Evolutionary conservation across 2,329 filamentous ascomycete genomes (phyloP), one percentile per base, ranked within the genome.

Genomic region (Fusarium nematophilum): DNA sequence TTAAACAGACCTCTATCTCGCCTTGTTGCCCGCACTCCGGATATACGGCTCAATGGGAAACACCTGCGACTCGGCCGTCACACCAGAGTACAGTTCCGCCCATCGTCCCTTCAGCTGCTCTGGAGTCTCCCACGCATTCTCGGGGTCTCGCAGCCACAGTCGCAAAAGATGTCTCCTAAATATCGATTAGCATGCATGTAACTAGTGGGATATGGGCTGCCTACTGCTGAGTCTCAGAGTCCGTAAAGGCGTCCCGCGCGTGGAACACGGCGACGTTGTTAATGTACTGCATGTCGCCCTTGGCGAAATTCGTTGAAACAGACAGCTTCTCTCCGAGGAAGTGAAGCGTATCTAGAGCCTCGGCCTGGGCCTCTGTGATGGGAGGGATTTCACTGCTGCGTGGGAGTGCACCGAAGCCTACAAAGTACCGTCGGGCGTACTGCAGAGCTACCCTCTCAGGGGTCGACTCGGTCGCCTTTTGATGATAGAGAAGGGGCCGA

Each of bases 201-300:
- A 38, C 0, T n/a, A n/a, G n/a, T n/a, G n/a, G n/a, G n/a, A 1
- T 3, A 7, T 2, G 14, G 6, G 0, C 5, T 9, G 55, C 59
- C 38, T 34, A 64, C 60, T 64, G 60, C 2, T 64, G 51, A 4
- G 44, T 47, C 9, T 46, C 46, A 2, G 59, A 61, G 7, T 64
- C 56, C 0, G 46, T 61, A 14, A 84, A 85, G 0, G 72, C 78
- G 23, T 80, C 80, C 1, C 83, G 73, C 0, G 79, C 78, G 50
- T 86, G 83, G 14, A 86, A 78, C 0, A 86, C 59, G 8, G 78
- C 78, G 3, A 84, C 66, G 62, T 86, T 86, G 59, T 86, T 86
- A 25, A 83, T 75, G 47, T 80, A 85, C 50, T 81, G 79, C 15
- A 86, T 78, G 62, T 85, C 83, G 0, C 82, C 82, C 31, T 77